Base-by-base conservation (phyloP, 2,329 filamentous ascomycete species). In the Colletotrichum sp. region DNA sequence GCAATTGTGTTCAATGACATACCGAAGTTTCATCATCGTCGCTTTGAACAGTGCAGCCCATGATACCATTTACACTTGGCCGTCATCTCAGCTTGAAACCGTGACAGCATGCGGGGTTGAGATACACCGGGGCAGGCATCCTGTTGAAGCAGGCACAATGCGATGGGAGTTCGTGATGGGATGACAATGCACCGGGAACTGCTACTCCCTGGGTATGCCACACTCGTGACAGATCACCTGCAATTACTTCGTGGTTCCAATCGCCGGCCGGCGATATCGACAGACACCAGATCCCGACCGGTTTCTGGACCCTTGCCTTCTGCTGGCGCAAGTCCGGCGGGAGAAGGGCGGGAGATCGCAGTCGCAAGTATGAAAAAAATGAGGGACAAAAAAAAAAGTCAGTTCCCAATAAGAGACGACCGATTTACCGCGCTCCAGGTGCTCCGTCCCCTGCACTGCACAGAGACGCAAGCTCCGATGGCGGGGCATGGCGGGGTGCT, bases 401-500 rank as follows among this genome's bases (percentile, higher is more conserved):
- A 68, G 32, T 30, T 69, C 28, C 34, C 36, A 38, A 63, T 56
- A 16, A 26, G 32, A 63, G 18, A 8, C 55, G n/a, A 4, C 30
- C 34, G 16, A 52, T 55, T 65, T 61, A 21, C 64, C 38, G 38
- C 38, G 38, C 18, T 48, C 21, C 38, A 48, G n/a, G 6, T 38
- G 32, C 63, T 48, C 18, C 0, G 55, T 62, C 34, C 62, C 62
- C 73, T 75, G 63, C 36, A 69, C 21, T 26, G 34, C 43, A 30
- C 18, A 21, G 48, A 2, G 18, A 6, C 26, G 56, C 38, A 34
- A 75, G 56, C 74, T 71, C 76, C 76, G 71, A 77, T 77, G 76
- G 76, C 75, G 76, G 76, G 76, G 76, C 76, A 77, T 77, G 76
- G 74, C 71, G 76, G 74, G 74, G 71, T 75, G 63, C 63, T 68